Conservation (phyloP, 768 basidiomycete genomes). For the Naganishia kalamii region DNA sequence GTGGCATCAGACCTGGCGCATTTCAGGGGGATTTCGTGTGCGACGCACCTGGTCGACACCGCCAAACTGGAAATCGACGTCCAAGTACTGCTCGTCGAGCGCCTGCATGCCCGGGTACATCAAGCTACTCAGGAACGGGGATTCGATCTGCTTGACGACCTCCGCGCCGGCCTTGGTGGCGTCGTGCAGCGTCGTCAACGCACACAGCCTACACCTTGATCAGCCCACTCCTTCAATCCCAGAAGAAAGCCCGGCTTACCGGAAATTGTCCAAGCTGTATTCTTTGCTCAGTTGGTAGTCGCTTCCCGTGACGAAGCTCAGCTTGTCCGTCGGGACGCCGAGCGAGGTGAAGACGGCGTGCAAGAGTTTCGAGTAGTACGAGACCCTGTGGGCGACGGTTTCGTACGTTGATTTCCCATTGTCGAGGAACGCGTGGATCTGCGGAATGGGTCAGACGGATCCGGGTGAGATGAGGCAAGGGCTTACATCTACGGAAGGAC, state of each 20-base stretch:
- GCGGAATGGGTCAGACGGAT: slow-evolving; percentile 16
- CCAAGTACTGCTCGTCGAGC: slow-evolving; percentile 93
- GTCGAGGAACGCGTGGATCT: slow-evolving; percentile 91
- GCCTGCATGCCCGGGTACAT: slow-evolving; percentile 96
- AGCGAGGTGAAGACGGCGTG: slow-evolving; percentile 77
- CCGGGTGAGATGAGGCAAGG: background rate
- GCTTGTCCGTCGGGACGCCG: slow-evolving; percentile 77
- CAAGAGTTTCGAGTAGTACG: slow-evolving; percentile 81
- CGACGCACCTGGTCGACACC: slow-evolving; percentile 83
- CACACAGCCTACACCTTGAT: slow-evolving; percentile 53
- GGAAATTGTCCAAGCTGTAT: slow-evolving; percentile 93
- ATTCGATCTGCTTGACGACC: slow-evolving; percentile 95
- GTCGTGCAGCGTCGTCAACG: slow-evolving; percentile 90
- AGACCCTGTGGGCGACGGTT: slow-evolving; percentile 76
- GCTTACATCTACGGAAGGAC: slow-evolving; percentile 50
- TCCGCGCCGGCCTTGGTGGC: slow-evolving; percentile 98
- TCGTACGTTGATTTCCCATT: slow-evolving; percentile 93
- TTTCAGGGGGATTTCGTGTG: background rate
- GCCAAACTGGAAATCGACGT: slow-evolving; percentile 93
- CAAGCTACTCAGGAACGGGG: slow-evolving; percentile 79
- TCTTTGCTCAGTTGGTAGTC: slow-evolving; percentile 85
- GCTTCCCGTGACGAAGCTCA: slow-evolving; percentile 80
- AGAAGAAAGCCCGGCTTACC: slow-evolving; percentile 32
- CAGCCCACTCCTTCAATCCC: background rate
- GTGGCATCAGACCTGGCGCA: background rate